Evolutionary conservation across 2,329 filamentous ascomycete genomes (phyloP).

Genomic region (Paracoccidioides brasiliensis): DNA sequence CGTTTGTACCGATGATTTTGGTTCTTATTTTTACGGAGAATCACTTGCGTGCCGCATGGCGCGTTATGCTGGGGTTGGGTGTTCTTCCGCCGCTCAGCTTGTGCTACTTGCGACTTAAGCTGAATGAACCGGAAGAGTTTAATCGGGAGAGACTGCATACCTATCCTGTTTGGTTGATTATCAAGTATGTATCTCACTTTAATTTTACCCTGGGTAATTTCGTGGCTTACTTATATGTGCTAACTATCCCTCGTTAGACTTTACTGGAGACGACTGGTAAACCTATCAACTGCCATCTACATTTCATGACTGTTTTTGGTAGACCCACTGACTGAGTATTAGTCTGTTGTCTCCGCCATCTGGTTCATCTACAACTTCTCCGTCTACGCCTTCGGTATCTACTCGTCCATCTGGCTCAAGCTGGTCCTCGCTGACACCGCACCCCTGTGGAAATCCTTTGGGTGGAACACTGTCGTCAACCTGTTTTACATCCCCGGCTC

Average conservation of each 20-base stretch:
- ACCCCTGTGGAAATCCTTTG: constrained; percentile 64
- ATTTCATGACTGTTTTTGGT: neutral
- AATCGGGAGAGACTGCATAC: constrained; percentile 55
- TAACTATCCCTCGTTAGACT: constrained; percentile 42
- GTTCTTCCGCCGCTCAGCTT: constrained; percentile 63
- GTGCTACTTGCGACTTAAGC: constrained; percentile 55
- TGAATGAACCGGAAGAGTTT: constrained; percentile 70
- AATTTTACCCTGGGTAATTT: constrained; percentile 27
- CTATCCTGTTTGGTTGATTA: constrained; percentile 38
- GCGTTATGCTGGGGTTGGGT: constrained; percentile 64
- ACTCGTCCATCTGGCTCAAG: constrained; percentile 49
- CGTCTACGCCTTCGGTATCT: constrained; percentile 73
- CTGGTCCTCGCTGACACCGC: constrained; percentile 49
- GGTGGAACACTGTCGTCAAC: constrained; percentile 81
- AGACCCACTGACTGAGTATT: constrained; percentile 4
- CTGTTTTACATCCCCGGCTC: constrained; percentile 81
- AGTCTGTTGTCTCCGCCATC: constrained; percentile 53
- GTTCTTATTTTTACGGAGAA: constrained; percentile 46
- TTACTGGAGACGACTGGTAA: constrained; percentile 58
- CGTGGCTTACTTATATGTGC: constrained; percentile 23
- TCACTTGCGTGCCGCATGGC: constrained; percentile 66
- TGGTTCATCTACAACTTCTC: constrained; percentile 89
- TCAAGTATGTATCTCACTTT: constrained; percentile 27
- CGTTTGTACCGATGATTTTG: constrained; percentile 60
- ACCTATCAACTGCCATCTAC: neutral